A percentile compares a stretch with the other conserved stretches of the same genome.
Conservation (phyloP, 495 filamentous ascomycete species). For the Tuber borchii region DNA sequence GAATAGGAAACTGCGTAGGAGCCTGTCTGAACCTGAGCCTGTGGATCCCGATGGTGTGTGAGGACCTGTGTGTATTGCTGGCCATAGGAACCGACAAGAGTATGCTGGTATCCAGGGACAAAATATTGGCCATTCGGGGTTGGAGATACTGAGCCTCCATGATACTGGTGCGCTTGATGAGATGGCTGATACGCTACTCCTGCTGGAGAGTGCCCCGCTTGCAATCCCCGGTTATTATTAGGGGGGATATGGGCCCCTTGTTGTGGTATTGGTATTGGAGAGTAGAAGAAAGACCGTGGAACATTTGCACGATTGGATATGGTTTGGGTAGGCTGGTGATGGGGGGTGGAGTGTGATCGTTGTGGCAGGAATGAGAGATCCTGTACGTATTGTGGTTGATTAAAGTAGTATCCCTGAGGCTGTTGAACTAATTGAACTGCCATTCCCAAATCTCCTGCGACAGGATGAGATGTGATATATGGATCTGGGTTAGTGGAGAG, state of each 20-base stretch:
- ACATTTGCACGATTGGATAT: conserved; percentile 16
- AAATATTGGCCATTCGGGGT: conserved; percentile 21
- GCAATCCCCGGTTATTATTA: conserved; percentile 23
- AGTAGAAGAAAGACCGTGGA: conserved; percentile 20
- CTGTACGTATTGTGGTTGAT: conserved; percentile 28
- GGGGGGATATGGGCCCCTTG: conserved; percentile 13
- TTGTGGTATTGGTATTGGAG: conserved; percentile 14
- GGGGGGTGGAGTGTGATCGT: conserved; percentile 15
- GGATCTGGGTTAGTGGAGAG: conserved; percentile 5
- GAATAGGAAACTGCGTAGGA: conserved; percentile 23
- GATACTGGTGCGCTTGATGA: conserved; percentile 28
- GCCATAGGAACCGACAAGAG: conserved; percentile 27
- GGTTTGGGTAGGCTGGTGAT: conserved; percentile 6
- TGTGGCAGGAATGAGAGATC: conserved; percentile 14
- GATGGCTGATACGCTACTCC: conserved; percentile 28
- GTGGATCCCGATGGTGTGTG: conserved; percentile 22
- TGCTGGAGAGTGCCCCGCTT: conserved; percentile 15
- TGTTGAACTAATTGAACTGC: conserved; percentile 15
- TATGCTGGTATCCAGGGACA: conserved; percentile 16
- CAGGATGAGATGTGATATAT: conserved; percentile 13
- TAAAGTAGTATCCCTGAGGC: conserved; percentile 8
- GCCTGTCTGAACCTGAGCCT: conserved; percentile 19
- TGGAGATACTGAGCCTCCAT: conserved; percentile 9
- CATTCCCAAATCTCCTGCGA: conserved; percentile 15
- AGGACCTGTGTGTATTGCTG: conserved; percentile 28